Evolutionary conservation across 2,329 filamentous ascomycete genomes (phyloP).

Genomic region (Fusarium ambrosium): DNA sequence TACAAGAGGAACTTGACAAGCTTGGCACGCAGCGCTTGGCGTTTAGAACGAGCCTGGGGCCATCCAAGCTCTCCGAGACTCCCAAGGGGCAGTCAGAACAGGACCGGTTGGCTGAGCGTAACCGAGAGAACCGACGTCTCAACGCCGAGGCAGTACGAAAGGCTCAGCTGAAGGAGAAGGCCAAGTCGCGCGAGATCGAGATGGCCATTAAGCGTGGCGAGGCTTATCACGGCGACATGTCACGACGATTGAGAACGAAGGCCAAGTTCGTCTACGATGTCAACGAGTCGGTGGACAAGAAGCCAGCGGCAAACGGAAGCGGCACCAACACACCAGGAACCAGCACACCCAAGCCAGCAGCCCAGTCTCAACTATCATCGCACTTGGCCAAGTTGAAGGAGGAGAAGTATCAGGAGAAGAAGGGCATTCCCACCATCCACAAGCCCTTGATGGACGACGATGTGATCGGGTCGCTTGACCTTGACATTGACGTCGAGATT

Average conservation of each 20-base stretch:
- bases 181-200: conserved; percentile 71
- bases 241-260: conserved; percentile 74
- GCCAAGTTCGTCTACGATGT: conserved; percentile 78
- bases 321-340: conserved; percentile 66
- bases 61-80: conserved; percentile 65
- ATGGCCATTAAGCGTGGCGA: conserved; percentile 75
- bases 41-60: conserved; percentile 75
- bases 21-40: conserved; percentile 79
- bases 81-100: conserved; percentile 73
- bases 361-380: conserved; percentile 60
- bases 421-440: conserved; percentile 76
- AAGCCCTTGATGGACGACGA: conserved; percentile 91
- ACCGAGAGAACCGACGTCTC: conserved; percentile 84
- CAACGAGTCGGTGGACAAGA: conserved; percentile 63
- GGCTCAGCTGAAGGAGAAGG: conserved; percentile 86
- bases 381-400: conserved; percentile 68
- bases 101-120: conserved; percentile 86
- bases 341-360: conserved; percentile 64
- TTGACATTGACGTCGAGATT: conserved; percentile 94
- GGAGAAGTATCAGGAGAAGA: conserved; percentile 68
- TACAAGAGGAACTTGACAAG: conserved; percentile 72
- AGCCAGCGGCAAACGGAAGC: conserved; percentile 63
- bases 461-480: conserved; percentile 87
- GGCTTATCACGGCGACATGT: conserved; percentile 68
- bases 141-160: conserved; percentile 93